Conservation (phyloP, 1,284 basidiomycete species). For the Thelephora terrestris region DNA sequence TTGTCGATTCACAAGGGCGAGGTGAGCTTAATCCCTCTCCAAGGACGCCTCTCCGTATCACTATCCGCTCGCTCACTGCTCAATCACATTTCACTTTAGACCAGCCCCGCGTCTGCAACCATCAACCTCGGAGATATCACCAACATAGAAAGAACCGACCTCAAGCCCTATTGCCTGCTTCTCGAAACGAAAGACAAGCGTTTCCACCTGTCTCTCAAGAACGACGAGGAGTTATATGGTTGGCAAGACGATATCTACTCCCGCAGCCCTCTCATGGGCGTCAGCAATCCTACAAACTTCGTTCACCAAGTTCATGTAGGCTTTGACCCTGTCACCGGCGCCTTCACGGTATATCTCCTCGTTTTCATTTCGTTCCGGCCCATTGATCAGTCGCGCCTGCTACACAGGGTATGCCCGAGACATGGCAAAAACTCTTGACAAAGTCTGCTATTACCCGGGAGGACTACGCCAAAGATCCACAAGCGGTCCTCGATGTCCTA, state of each 20-base stretch:
- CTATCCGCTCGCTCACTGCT: neutral
- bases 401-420: conserved; percentile 82
- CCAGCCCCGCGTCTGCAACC: conserved; percentile 52
- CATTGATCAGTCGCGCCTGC: conserved; percentile 1
- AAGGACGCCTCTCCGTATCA: neutral
- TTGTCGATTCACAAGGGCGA: conserved; percentile 89
- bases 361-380: conserved; percentile 4
- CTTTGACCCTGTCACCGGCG: conserved; percentile 89
- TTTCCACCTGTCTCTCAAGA: conserved; percentile 77
- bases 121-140: conserved; percentile 74
- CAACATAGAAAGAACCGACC: conserved; percentile 83
- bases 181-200: conserved; percentile 78
- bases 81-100: conserved; percentile 25
- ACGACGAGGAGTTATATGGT: conserved; percentile 90
- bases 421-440: conserved; percentile 93
- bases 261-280: conserved; percentile 86
- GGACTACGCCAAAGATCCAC: conserved; percentile 94
- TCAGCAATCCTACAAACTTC: conserved; percentile 92
- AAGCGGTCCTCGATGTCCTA: conserved; percentile 94
- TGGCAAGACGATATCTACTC: conserved; percentile 97
- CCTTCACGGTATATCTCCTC: conserved; percentile 66
- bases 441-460: conserved; percentile 96
- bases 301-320: conserved; percentile 98
- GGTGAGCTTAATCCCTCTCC: conserved; percentile 41
- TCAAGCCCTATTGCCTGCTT: conserved; percentile 87